These are phyloP conservation scores for Phytophthora aleatoria DNA, from an alignment of 352 stramenopile genomes.

Conservation along the genomic window DNA sequence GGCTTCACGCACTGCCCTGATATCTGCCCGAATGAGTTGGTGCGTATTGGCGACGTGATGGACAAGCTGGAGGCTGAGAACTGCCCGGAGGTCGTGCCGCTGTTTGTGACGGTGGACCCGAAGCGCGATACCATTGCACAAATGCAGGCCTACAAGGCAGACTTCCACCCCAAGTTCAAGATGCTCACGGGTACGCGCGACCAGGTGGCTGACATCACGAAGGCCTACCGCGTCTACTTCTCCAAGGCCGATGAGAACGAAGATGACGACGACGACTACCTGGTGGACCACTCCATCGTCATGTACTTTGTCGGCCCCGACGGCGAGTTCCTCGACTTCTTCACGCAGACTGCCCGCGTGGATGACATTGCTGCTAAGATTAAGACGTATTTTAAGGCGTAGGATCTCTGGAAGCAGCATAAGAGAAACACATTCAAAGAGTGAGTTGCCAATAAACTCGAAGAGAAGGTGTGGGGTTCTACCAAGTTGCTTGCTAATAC, in stretches of 20 bases:
- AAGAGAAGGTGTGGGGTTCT: no score
- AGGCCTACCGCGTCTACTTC: constrained; percentile 99
- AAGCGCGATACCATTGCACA: constrained; percentile 96
- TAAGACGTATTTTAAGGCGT: constrained; percentile 66
- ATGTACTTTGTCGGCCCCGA: constrained; percentile 98
- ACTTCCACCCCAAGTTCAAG: constrained; percentile 87
- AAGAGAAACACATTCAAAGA: background rate
- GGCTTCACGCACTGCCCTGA: constrained; percentile 99
- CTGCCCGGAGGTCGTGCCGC: constrained; percentile 72
- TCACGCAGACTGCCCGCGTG: constrained; percentile 96
- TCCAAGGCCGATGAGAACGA: constrained; percentile 96
- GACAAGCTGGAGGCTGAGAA: constrained; percentile 87
- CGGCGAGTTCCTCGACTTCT: constrained; percentile 99
- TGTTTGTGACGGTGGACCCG: constrained; percentile 99
- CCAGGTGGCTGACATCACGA: constrained; percentile 96
- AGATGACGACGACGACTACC: constrained; percentile 97
- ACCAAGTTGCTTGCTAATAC: no score
- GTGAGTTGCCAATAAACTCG: no score
- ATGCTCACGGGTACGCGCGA: constrained; percentile 93
- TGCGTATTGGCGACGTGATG: constrained; percentile 97
- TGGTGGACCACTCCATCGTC: constrained; percentile 99
- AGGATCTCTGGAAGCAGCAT: background rate
- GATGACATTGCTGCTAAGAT: constrained; percentile 96
- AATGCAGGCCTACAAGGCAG: constrained; percentile 95
- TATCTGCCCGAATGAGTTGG: constrained; percentile 99